Evolutionary conservation across 306 rosid species (phyloP).

Genomic region (Lathyrus aphaca): DNA sequence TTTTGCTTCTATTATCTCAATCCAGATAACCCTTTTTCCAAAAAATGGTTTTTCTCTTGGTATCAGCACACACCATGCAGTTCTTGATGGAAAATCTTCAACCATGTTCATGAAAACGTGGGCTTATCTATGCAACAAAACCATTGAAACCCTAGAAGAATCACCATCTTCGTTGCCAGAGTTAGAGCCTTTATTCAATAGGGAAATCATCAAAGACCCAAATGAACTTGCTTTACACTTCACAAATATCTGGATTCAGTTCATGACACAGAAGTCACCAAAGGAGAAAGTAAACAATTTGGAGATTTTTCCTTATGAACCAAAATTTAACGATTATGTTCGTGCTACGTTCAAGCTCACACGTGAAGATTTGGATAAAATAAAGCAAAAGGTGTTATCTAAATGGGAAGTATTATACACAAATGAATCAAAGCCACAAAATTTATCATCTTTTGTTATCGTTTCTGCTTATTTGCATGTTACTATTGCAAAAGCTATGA

Average conservation of each 20-base stretch:
- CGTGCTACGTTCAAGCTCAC: conserved; percentile 53
- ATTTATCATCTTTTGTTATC: conserved; percentile 41
- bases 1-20: conserved; percentile 42
- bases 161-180: conserved; percentile 22
- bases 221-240: no score
- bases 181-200: conserved; percentile 48
- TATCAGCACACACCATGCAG: conserved; percentile 49
- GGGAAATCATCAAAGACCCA: conserved; percentile 39
- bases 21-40: conserved; percentile 62
- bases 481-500: conserved; percentile 40
- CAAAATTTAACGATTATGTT: conserved; percentile 2
- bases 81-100: conserved; percentile 55
- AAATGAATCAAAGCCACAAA: conserved; percentile 6
- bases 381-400: conserved; percentile 31
- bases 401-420: conserved; percentile 15
- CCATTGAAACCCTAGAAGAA: background rate
- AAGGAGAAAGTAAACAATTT: background rate
- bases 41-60: conserved; percentile 55
- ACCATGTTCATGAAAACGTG: conserved; percentile 59
- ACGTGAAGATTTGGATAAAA: conserved; percentile 39
- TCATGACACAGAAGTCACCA: no score
- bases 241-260: no score
- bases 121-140: conserved; percentile 43
- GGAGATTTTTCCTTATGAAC: conserved; percentile 15
- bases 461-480: conserved; percentile 34